These are phyloP conservation scores for Torulaspora microellipsoides DNA, from an alignment of 805 yeast genomes.

Conservation along the genomic window DNA sequence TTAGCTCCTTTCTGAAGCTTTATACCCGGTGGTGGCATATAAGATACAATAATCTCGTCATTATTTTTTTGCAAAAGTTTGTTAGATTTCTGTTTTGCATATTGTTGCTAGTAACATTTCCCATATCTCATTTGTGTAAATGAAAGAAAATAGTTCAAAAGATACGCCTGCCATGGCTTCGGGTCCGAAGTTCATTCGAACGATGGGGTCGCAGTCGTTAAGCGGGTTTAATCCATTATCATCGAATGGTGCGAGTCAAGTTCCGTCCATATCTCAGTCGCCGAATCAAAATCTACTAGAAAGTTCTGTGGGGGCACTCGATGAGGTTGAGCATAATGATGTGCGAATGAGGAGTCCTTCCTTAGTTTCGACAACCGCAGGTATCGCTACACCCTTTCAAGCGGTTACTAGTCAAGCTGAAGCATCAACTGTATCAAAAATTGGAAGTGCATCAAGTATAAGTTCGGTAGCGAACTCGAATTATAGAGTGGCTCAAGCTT, in stretches of 20 bases:
- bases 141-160: slow-evolving; percentile 1
- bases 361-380: not conserved
- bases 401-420: not conserved
- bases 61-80: no score
- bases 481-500: slow-evolving; percentile 81
- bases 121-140: not conserved
- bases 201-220: slow-evolving; percentile 21
- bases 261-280: slow-evolving; percentile 11
- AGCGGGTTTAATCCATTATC: slow-evolving; percentile 14
- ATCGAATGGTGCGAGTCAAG: slow-evolving; percentile 12
- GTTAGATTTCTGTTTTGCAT: no score
- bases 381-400: not conserved
- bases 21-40: no score
- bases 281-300: slow-evolving; percentile 1
- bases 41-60: no score
- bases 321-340: not conserved
- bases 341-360: slow-evolving; percentile 5
- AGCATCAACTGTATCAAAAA: slow-evolving; percentile 1
- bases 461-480: slow-evolving; percentile 22
- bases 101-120: no score
- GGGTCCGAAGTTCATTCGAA: slow-evolving; percentile 15
- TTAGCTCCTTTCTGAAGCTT: no score
- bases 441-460: slow-evolving; percentile 6
- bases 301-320: not conserved
- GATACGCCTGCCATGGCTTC: not conserved